Percentiles rank a stretch among this genome's conserved stretches.
Evolutionary conservation across 768 basidiomycete species (phyloP).

Genomic region (Psilocybe tampanensis): DNA sequence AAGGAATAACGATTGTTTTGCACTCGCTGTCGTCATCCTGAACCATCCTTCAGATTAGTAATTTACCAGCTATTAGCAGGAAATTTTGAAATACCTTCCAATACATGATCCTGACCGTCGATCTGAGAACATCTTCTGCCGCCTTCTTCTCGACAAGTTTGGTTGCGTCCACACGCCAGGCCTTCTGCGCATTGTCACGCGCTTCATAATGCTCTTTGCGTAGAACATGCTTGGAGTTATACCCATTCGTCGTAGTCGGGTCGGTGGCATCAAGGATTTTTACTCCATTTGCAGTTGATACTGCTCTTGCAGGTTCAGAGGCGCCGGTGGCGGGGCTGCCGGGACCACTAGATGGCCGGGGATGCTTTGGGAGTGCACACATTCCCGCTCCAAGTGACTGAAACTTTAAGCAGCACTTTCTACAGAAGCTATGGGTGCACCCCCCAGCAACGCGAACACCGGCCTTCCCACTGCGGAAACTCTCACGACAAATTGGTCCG

Average conservation of each 20-base stretch:
- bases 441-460: background rate
- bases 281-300: background rate
- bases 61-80: background rate
- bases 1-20: background rate
- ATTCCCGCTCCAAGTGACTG: background rate
- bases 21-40: background rate
- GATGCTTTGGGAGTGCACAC: background rate
- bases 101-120: slow-evolving; percentile 3
- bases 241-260: too few relatives aligned
- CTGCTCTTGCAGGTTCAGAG: too few relatives aligned
- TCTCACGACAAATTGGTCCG: slow-evolving; percentile 9
- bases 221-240: background rate
- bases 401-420: slow-evolving; percentile 8
- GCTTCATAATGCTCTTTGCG: slow-evolving; percentile 8
- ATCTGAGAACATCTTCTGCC: background rate
- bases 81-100: slow-evolving; percentile 4
- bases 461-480: background rate
- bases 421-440: slow-evolving; percentile 3
- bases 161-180: background rate
- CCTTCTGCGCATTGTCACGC: background rate
- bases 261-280: too few relatives aligned
- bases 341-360: background rate
- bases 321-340: too few relatives aligned
- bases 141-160: background rate
- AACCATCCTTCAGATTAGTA: background rate